Conservation (phyloP, 2,329 filamentous ascomycete genomes). For the Gyromitra esculenta region DNA sequence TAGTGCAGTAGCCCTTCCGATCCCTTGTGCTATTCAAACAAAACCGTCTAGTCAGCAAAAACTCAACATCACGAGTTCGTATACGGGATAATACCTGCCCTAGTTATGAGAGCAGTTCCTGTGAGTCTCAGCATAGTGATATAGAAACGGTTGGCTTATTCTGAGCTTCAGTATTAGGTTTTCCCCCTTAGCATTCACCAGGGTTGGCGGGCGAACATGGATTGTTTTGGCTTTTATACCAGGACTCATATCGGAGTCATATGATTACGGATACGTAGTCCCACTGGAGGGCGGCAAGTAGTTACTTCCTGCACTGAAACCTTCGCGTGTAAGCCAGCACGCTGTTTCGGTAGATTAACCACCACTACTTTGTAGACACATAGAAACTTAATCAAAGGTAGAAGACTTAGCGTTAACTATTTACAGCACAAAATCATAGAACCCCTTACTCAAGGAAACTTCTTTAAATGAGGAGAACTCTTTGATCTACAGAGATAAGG, state of each 20-base stretch:
- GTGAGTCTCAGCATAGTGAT: constrained; percentile 15
- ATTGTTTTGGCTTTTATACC: background rate
- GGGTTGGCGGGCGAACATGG: background rate
- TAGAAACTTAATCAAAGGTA: too few relatives aligned
- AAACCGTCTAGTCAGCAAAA: background rate
- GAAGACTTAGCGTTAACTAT: too few relatives aligned
- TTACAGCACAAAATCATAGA: too few relatives aligned
- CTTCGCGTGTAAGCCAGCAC: too few relatives aligned
- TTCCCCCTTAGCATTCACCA: background rate
- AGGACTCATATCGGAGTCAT: background rate
- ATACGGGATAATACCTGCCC: constrained; percentile 20
- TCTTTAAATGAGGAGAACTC: too few relatives aligned
- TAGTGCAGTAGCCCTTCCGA: constrained; percentile 27
- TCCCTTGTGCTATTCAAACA: constrained; percentile 17
- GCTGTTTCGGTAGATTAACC: background rate
- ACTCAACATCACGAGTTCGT: background rate
- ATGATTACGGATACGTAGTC: background rate
- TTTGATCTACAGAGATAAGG: too few relatives aligned
- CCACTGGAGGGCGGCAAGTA: too few relatives aligned
- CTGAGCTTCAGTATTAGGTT: background rate
- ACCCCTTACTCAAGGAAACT: too few relatives aligned
- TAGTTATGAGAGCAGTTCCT: constrained; percentile 29
- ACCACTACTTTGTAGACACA: background rate
- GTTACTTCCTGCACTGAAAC: too few relatives aligned
- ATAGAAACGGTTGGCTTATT: background rate